Evolutionary conservation across 2,329 filamentous ascomycete genomes (phyloP).

Genomic region (Albophoma yamanashiensis): DNA sequence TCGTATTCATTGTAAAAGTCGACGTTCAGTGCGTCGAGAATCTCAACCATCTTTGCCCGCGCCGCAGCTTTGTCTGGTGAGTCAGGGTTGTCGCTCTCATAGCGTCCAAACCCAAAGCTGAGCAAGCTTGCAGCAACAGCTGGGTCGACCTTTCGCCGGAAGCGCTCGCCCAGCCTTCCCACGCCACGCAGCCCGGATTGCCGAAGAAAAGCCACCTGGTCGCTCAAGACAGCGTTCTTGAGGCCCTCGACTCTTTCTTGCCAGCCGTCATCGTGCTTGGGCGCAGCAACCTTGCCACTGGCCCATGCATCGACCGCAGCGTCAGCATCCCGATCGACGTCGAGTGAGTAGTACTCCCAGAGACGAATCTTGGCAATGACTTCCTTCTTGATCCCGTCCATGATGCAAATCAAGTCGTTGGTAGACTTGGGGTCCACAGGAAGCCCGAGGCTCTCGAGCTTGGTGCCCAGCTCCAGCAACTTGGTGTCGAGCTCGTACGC

Average conservation of each 20-base stretch:
- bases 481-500: conserved; percentile 52
- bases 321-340: conserved; percentile 63
- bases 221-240: conserved; percentile 30
- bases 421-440: conserved; percentile 61
- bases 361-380: conserved; percentile 69
- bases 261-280: conserved; percentile 28
- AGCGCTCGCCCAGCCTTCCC: conserved; percentile 71
- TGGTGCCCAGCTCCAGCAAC: conserved; percentile 65
- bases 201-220: conserved; percentile 52
- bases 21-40: conserved; percentile 79
- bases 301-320: conserved; percentile 64
- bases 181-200: conserved; percentile 59
- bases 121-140: conserved; percentile 49
- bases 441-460: conserved; percentile 59
- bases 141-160: conserved; percentile 61
- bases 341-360: conserved; percentile 88
- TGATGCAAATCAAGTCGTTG: conserved; percentile 68
- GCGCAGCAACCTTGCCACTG: conserved; percentile 43
- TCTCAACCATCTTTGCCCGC: conserved; percentile 43
- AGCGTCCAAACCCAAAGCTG: conserved; percentile 43
- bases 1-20: conserved; percentile 91
- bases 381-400: conserved; percentile 72
- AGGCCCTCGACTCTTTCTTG: conserved; percentile 34
- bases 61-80: conserved; percentile 38
- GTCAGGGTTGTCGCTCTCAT: conserved; percentile 35